A percentile compares a stretch with the other conserved stretches of the same genome.
phyloP scores from a whole-genome alignment of 495 filamentous ascomycete genomes.

The Tirmania nivea region DNA sequence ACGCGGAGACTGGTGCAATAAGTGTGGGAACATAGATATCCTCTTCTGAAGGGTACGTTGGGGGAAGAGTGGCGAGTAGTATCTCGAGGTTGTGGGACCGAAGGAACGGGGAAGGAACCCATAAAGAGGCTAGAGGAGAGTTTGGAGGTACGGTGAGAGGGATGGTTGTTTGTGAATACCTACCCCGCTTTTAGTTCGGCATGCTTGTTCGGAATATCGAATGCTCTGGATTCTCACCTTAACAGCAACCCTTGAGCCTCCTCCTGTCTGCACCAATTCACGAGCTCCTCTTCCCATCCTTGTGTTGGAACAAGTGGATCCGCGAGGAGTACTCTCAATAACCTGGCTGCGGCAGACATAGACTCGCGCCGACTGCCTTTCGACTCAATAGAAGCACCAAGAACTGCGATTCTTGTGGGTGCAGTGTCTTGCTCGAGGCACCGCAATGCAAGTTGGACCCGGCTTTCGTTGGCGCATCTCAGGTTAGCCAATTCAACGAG shows the following conservation, averaged over 20 bases:
- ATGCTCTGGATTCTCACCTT: not conserved
- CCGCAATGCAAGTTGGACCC: constrained; percentile 57
- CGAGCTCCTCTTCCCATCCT: not conserved
- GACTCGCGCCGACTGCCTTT: not conserved
- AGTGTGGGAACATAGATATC: constrained; percentile 7
- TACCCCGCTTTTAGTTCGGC: not conserved
- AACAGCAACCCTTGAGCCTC: not conserved
- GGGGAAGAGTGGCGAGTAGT: constrained; percentile 36
- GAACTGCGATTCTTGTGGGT: constrained; percentile 46
- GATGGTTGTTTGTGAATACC: not conserved
- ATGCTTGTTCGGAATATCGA: not conserved
- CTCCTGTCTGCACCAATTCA: not conserved
- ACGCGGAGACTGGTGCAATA: not conserved
- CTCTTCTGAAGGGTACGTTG: not conserved
- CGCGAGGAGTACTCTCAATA: not conserved
- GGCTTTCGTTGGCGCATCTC: constrained; percentile 12
- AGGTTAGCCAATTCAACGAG: constrained; percentile 1
- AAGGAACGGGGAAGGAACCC: constrained; percentile 46
- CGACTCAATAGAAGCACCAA: constrained; percentile 8
- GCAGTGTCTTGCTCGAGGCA: constrained; percentile 44
- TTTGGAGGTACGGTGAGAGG: constrained; percentile 5
- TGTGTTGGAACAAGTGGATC: not conserved
- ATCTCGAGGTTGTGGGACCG: constrained; percentile 54
- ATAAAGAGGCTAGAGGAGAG: constrained; percentile 26
- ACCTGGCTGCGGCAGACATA: not conserved